Evolutionary conservation across 257 asterid species (phyloP).

Genomic region (Petunia axillaris): DNA sequence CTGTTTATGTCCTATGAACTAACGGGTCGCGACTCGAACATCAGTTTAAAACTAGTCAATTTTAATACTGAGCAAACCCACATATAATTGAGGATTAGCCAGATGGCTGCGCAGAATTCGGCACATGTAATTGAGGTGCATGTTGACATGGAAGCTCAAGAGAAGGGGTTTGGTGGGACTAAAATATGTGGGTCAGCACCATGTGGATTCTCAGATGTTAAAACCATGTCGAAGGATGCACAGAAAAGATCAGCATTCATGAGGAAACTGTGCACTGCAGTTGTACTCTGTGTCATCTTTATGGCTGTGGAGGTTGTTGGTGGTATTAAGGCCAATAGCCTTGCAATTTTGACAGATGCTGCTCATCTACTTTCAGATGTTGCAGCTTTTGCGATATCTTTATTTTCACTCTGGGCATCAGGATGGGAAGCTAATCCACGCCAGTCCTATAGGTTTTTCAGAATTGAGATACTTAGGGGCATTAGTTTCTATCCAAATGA

Average conservation of each 20-base stretch:
- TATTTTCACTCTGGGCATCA: constrained; percentile 91
- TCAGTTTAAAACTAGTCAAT: too few species aligned
- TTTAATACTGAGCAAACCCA: too few species aligned
- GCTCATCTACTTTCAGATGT: constrained; percentile 93
- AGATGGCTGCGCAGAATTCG: constrained; percentile 63
- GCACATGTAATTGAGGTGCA: constrained; percentile 62
- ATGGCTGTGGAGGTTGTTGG: constrained; percentile 87
- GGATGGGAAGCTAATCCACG: constrained; percentile 98
- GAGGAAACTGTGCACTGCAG: constrained; percentile 71
- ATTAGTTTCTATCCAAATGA: constrained; percentile 81
- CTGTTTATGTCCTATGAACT: too few species aligned
- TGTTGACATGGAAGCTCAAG: constrained; percentile 40
- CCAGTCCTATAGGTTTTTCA: constrained; percentile 85
- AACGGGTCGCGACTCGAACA: too few species aligned
- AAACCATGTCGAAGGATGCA: constrained; percentile 61
- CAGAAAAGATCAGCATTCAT: constrained; percentile 76
- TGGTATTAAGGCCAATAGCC: constrained; percentile 88
- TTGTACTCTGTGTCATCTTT: constrained; percentile 66
- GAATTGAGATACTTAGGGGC: constrained; percentile 91
- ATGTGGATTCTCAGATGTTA: constrained; percentile 79
- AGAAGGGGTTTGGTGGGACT: constrained; percentile 46
- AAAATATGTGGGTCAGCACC: constrained; percentile 75
- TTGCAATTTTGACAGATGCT: constrained; percentile 83
- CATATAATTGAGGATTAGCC: neutral
- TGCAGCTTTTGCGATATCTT: constrained; percentile 89